These are phyloP conservation scores for Thecaphora thlaspeos DNA, from an alignment of 1,284 basidiomycete species.

Conservation along the genomic window DNA sequence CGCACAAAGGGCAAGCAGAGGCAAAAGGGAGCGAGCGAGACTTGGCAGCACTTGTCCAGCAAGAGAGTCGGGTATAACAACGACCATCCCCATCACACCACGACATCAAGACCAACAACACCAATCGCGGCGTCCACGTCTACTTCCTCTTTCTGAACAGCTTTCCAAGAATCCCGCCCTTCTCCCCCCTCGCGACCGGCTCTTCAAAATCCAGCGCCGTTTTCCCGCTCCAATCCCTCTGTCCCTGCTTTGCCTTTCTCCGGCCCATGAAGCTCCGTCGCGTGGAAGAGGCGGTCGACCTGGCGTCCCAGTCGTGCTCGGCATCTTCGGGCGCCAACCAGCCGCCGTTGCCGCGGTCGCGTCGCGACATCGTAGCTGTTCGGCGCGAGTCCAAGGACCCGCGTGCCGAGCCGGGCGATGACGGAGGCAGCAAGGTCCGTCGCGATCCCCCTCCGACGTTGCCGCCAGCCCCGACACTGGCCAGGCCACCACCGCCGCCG, in stretches of 20 bases:
- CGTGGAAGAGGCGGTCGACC: neutral
- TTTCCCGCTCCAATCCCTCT: constrained; percentile 21
- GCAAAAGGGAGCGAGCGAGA: no score
- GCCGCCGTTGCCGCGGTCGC: constrained; percentile 2
- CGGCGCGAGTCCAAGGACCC: constrained; percentile 20
- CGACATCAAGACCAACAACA: no score
- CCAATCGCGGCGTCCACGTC: no score
- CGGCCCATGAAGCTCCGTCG: neutral
- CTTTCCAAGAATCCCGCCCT: constrained; percentile 17
- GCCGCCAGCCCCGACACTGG: no score
- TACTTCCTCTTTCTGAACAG: constrained; percentile 28
- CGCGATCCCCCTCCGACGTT: neutral
- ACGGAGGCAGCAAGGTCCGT: constrained; percentile 5
- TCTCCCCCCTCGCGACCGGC: constrained; percentile 9
- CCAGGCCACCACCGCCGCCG: no score
- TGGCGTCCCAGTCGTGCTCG: constrained; percentile 23
- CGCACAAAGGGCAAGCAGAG: no score
- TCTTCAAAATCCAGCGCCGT: constrained; percentile 12
- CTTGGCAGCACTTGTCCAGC: no score
- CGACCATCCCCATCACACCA: no score
- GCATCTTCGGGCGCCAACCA: constrained; percentile 22
- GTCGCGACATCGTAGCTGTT: constrained; percentile 9
- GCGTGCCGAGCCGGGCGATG: constrained; percentile 9
- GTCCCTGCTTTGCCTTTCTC: neutral
- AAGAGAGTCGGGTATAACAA: no score